Base-by-base conservation (phyloP, 768 basidiomycete genomes). In the Brasilioporus rufonigricans region DNA sequence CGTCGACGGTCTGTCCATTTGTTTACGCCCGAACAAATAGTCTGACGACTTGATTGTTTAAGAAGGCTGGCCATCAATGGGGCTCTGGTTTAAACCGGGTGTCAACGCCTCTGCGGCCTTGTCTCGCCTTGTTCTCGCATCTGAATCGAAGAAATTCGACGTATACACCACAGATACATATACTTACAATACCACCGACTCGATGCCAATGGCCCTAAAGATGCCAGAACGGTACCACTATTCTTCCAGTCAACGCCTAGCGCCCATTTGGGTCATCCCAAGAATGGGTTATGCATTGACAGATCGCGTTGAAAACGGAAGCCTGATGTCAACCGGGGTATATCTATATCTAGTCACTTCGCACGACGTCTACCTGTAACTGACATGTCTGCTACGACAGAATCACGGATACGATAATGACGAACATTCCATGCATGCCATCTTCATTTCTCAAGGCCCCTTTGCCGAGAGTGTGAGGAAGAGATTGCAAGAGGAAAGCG, bases 331-430 rank as follows among this genome's bases (percentile, higher is more conserved):
- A 54, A 91, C 87, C 69, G 92, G 91, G 32, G 90, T 91, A 65
- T 61, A 31, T 44, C 24, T 91, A 65, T 61, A 31, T 44, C 24
- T 38, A 8, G 31, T 27, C 5, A 31, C 29, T 14, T 26, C 2
- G n/a, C 19, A 19, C 18, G 13, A 24, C 8, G 11, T 35, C 23
- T 33, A 46, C 26, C 21, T 27, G 14, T 18, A 13, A 32, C 53
- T 61, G 36, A 48, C 41, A 45, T 33, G 53, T 19, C 11, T 21
- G 7, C 47, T 38, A 35, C 39, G 48, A 33, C 59, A 91, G 87
- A 92, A 84, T 59, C 93, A 95, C 65, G 93, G 94, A 5, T 96
- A 93, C 65, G 92, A 94, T 66, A 91, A 93, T 58, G 70, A 79
- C 19, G 84, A 84, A 48, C 62, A 74, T 13, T 76, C 84, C 6